A percentile compares a stretch with the other conserved stretches of the same genome.
Conservation (phyloP, 768 basidiomycete species). For the Pleurotus citrinopileatus region DNA sequence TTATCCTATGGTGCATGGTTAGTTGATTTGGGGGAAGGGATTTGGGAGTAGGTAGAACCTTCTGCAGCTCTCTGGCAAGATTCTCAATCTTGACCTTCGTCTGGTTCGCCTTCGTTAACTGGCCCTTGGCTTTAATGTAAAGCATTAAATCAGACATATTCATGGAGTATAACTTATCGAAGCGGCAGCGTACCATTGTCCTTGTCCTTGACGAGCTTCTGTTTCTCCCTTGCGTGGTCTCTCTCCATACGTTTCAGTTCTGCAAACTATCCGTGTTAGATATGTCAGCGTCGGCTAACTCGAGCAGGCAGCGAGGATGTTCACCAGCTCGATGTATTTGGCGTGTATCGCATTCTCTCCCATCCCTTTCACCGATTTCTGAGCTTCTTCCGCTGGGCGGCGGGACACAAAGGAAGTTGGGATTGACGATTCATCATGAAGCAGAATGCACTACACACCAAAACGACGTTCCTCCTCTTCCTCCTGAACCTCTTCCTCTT, state of each 20-base stretch:
- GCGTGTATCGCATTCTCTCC: conserved; percentile 80
- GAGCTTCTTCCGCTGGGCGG: conserved; percentile 77
- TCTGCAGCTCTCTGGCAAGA: conserved; percentile 84
- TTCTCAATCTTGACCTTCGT: conserved; percentile 90
- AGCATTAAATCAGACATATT: not conserved
- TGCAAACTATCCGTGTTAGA: conserved; percentile 58
- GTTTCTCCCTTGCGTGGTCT: conserved; percentile 89
- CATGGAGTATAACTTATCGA: conserved; percentile 7
- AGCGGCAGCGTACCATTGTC: conserved; percentile 63
- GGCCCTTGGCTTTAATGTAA: conserved; percentile 62
- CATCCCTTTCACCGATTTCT: conserved; percentile 80
- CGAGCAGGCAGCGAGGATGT: conserved; percentile 18
- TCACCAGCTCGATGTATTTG: conserved; percentile 87
- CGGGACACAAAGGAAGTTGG: conserved; percentile 18
- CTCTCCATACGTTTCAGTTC: conserved; percentile 85
- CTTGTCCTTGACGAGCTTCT: conserved; percentile 88
- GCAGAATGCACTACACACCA: conserved; percentile 42
- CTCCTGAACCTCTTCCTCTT: conserved; percentile 87
- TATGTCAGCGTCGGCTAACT: conserved; percentile 2
- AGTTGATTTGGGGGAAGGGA: conserved; percentile 1
- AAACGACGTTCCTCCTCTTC: conserved; percentile 75
- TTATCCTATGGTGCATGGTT: conserved; percentile 60
- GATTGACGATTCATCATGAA: conserved; percentile 13
- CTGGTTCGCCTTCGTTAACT: conserved; percentile 85
- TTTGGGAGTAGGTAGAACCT: conserved; percentile 44